Evolutionary conservation across 768 basidiomycete species (phyloP).

Genomic region (Leccinum longicurvipes): DNA sequence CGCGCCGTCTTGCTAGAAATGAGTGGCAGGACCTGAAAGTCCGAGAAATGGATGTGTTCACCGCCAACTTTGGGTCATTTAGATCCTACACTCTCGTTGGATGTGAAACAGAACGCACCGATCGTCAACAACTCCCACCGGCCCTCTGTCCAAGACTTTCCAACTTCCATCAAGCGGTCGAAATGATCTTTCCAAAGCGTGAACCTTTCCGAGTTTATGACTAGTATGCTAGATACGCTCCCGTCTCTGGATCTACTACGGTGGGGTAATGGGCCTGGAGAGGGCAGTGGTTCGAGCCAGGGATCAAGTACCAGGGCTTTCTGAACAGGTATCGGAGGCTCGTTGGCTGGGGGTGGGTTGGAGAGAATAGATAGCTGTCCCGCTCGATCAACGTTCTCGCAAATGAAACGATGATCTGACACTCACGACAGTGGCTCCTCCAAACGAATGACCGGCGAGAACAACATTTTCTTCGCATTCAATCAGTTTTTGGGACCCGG

Average conservation of each 20-base stretch:
- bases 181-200: constrained; percentile 81
- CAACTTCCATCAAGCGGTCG: constrained; percentile 48
- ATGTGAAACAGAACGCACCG: constrained; percentile 31
- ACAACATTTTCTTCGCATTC: constrained; percentile 35
- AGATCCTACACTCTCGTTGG: neutral
- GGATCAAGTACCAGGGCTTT: constrained; percentile 72
- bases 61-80: constrained; percentile 17
- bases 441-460: constrained; percentile 55
- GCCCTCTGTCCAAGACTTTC: constrained; percentile 52
- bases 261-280: constrained; percentile 45
- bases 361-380: constrained; percentile 56
- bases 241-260: constrained; percentile 6
- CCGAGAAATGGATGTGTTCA: constrained; percentile 29
- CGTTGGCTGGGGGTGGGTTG: constrained; percentile 39
- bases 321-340: constrained; percentile 48
- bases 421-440: constrained; percentile 51
- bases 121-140: constrained; percentile 46
- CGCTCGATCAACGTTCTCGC: neutral
- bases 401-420: neutral
- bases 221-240: constrained; percentile 43
- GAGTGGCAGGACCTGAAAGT: constrained; percentile 25
- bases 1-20: constrained; percentile 17
- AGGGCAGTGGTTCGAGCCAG: constrained; percentile 75
- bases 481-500: constrained; percentile 23
- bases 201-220: constrained; percentile 76